These are phyloP conservation scores for Aspergillus fischeri DNA, from an alignment of 2,329 filamentous ascomycete species.

Conservation along the genomic window DNA sequence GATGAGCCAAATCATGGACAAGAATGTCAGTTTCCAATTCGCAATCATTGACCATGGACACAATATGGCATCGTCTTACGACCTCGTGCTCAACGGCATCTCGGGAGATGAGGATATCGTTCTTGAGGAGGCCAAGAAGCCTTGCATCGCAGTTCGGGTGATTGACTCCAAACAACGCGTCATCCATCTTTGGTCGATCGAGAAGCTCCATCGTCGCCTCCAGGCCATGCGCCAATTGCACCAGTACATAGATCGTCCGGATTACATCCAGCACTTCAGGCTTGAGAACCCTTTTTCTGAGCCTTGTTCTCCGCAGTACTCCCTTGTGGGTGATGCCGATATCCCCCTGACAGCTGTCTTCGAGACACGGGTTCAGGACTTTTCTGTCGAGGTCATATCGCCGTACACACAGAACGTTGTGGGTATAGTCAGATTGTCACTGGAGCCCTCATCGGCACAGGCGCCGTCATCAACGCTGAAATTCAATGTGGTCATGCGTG, in stretches of 20 bases:
- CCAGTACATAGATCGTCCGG: constrained; percentile 91
- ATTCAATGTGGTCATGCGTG: constrained; percentile 98
- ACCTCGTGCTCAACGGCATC: constrained; percentile 89
- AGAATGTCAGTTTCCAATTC: constrained; percentile 91
- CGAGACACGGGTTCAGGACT: constrained; percentile 90
- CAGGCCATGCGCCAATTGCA: constrained; percentile 94
- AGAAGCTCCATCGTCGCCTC: constrained; percentile 84
- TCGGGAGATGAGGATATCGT: constrained; percentile 79
- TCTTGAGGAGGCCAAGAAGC: constrained; percentile 77
- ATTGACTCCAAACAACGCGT: constrained; percentile 85
- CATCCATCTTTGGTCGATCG: constrained; percentile 88
- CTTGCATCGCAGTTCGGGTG: constrained; percentile 84
- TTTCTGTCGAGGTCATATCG: constrained; percentile 82
- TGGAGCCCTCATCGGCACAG: constrained; percentile 90
- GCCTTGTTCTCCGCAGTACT: constrained; percentile 85
- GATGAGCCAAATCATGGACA: constrained; percentile 94
- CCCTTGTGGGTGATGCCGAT: constrained; percentile 86
- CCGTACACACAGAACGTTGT: constrained; percentile 88
- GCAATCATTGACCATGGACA: constrained; percentile 86
- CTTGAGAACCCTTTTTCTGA: constrained; percentile 92
- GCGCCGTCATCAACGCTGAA: constrained; percentile 90
- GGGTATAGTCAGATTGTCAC: constrained; percentile 81
- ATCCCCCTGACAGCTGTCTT: constrained; percentile 91
- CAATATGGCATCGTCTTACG: constrained; percentile 86
- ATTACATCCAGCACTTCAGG: constrained; percentile 89